Evolutionary conservation across 225 moss, liverwort and hornwort genomes (phyloP).

Genomic region (Anthoceros angustus): DNA sequence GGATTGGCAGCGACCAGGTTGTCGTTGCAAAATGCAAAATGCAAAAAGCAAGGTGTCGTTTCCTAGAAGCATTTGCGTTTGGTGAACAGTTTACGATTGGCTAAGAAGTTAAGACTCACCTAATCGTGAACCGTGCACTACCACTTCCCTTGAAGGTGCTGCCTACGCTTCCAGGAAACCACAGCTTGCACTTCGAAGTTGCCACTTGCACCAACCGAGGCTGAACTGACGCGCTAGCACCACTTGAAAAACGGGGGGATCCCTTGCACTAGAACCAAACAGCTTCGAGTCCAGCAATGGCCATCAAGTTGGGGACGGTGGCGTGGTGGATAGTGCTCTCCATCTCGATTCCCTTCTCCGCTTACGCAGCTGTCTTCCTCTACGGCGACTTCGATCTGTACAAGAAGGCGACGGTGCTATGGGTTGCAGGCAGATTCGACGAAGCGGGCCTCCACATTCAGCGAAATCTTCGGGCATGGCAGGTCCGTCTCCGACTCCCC

Average conservation of each 20-base stretch:
- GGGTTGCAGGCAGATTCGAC: neutral
- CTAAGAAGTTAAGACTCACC: neutral
- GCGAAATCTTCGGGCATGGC: slow-evolving; percentile 30
- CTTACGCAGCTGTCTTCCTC: slow-evolving; percentile 26
- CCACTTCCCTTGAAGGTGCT: neutral
- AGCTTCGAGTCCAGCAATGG: neutral
- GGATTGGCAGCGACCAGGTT: neutral
- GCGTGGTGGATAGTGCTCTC: slow-evolving; percentile 29
- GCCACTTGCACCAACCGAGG: neutral
- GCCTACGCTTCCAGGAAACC: neutral
- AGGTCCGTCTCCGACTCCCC: slow-evolving; percentile 11
- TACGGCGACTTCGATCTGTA: slow-evolving; percentile 28
- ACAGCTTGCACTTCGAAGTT: neutral
- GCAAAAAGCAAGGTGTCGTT: neutral
- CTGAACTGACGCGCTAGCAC: neutral
- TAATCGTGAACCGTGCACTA: neutral
- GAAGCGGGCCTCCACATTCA: slow-evolving; percentile 21
- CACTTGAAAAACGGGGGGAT: neutral
- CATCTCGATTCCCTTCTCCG: slow-evolving; percentile 27
- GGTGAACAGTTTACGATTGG: neutral
- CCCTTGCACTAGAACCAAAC: neutral
- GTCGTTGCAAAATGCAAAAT: no score
- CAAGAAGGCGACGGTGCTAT: slow-evolving; percentile 8
- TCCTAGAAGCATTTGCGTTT: neutral
- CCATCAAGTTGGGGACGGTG: slow-evolving; percentile 17